phyloP scores from a whole-genome alignment of 768 basidiomycete genomes.

The Auriscalpium vulgare region DNA sequence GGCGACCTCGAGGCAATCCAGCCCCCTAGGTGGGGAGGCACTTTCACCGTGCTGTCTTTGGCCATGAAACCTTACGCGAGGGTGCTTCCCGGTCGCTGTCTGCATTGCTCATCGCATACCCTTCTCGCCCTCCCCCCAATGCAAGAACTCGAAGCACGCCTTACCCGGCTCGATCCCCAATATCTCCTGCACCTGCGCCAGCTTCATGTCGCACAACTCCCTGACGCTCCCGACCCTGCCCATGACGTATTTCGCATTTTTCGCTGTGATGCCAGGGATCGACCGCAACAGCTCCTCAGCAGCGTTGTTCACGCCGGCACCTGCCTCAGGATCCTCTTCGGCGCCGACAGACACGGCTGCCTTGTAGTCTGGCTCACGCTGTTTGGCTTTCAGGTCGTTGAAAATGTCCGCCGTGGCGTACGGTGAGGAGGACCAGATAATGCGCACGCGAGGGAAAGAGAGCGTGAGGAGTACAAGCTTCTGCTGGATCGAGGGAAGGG shows the following conservation, averaged over 20 bases:
- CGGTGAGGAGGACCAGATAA: conserved; percentile 97
- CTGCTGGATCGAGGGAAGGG: conserved; percentile 64
- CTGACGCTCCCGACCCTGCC: conserved; percentile 68
- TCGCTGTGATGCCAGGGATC: conserved; percentile 78
- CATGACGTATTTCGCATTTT: conserved; percentile 83
- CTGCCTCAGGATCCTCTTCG: conserved; percentile 61
- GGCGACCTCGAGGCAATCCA: no score
- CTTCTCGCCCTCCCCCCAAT: conserved; percentile 45
- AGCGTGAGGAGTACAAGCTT: conserved; percentile 87
- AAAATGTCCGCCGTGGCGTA: conserved; percentile 90
- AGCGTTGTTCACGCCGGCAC: conserved; percentile 60
- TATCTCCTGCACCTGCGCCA: conserved; percentile 59
- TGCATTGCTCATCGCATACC: no score
- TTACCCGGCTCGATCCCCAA: conserved; percentile 79
- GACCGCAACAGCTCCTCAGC: conserved; percentile 79
- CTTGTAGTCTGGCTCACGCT: conserved; percentile 70
- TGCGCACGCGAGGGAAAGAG: conserved; percentile 83
- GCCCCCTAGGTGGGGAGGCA: no score
- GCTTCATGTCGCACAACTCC: conserved; percentile 59
- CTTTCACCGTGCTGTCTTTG: no score
- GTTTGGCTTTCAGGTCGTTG: conserved; percentile 78
- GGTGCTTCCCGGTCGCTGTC: no score
- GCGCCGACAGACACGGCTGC: conserved; percentile 77
- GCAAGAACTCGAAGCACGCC: conserved; percentile 75
- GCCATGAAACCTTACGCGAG: no score